Conservation (phyloP, 2,329 filamentous ascomycete species). For the Dendrostoma leiphaemia region DNA sequence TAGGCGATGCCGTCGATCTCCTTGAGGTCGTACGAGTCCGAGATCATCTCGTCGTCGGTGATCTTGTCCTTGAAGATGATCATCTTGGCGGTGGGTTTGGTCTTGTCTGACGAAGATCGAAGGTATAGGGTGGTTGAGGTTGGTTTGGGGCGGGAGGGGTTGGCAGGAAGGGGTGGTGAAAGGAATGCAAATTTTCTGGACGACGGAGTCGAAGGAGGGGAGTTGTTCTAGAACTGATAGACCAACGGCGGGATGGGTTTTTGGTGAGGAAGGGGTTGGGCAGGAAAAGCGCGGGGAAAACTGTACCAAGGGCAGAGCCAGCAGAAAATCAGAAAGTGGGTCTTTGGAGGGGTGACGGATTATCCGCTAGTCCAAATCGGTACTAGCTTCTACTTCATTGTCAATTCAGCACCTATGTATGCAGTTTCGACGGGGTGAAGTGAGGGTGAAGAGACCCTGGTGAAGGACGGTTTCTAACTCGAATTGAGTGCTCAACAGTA, state of each 20-base stretch:
- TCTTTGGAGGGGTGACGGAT: constrained; percentile 2
- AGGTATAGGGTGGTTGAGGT: constrained; percentile 21
- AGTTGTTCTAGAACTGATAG: constrained; percentile 3
- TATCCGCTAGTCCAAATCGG: constrained; percentile 5
- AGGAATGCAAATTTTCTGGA: constrained; percentile 10
- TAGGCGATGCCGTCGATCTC: constrained; percentile 73
- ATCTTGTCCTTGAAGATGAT: constrained; percentile 80
- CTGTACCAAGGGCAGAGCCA: constrained; percentile 3
- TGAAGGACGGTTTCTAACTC: too few relatives aligned
- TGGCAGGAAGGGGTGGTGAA: neutral
- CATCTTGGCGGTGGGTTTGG: constrained; percentile 60
- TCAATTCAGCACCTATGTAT: neutral
- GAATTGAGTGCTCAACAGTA: too few relatives aligned
- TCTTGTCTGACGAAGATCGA: constrained; percentile 1
- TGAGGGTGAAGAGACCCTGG: too few relatives aligned
- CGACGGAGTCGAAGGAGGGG: constrained; percentile 6
- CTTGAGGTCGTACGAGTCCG: constrained; percentile 87
- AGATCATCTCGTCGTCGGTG: constrained; percentile 92
- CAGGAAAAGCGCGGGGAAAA: constrained; percentile 18
- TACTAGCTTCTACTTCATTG: neutral
- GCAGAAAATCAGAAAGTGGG: constrained; percentile 14
- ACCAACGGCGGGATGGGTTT: constrained; percentile 7
- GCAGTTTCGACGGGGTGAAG: too few relatives aligned
- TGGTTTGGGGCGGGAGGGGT: constrained; percentile 24
- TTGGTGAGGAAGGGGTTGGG: constrained; percentile 4